Base-by-base conservation (phyloP, 2,329 filamentous ascomycete species). In the Aschersonia sp. region DNA sequence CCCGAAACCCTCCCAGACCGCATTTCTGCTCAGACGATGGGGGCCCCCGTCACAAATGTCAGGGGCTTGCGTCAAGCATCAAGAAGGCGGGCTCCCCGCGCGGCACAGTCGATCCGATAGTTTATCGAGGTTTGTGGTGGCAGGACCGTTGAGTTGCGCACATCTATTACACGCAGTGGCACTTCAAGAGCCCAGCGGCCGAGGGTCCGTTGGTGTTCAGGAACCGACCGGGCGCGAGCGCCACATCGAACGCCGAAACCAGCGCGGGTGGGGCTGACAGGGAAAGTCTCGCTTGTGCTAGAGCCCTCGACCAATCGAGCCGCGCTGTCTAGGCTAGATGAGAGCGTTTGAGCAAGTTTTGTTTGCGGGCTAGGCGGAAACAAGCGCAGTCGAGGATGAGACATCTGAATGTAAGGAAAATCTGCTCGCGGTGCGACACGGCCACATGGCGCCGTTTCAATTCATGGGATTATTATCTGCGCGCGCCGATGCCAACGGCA, bases 341-440 rank as follows among this genome's bases (percentile, higher is more conserved):
- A 63, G 62, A 55, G 52, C 59, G 51, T 65, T 65, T 65, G 62
- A 65, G 62, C 62, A 65, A 65, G 62, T 64, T 64, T 8, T 62
- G 50, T 51, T 51, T 44, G 37, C 22, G 12, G 45, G 44, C 48
- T 46, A 33, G 41, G 41, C 30, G 43, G 43, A 42, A 42, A 42
- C 43, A 45, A 32, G 46, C 46, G 42, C 47, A 30, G 10, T 22
- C n/a, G 9, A 14, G 40, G 9, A 9, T 42, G 40, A 37, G 8
- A 37, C 8, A 12, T 2, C 33, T 8, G 12, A 12, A 37, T 12
- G 12, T 37, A 9, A 4, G 33, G 33, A 37, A 37, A 37, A 37
- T 12, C 12, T 37, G 33, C 33, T 37, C 33, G 8, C 33, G 33
- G 33, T 37, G 33, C 33, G 33, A 37, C 33, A 37, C 33, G 12